A percentile compares a stretch with the other conserved stretches of the same genome.
These are phyloP conservation scores for Phlegmacium glaucopus DNA, from an alignment of 768 basidiomycete genomes.

Conservation along the genomic window DNA sequence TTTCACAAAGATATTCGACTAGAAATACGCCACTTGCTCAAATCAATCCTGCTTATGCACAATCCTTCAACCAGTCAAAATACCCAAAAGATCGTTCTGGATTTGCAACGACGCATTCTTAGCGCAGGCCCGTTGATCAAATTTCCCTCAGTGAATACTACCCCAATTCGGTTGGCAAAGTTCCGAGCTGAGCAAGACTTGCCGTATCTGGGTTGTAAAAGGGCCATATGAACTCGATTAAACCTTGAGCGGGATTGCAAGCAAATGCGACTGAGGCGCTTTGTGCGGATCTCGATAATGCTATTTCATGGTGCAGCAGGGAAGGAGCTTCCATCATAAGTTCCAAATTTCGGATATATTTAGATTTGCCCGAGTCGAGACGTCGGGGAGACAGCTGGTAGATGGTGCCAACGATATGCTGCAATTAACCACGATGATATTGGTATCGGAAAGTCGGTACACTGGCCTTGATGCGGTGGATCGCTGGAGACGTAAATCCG, in stretches of 20 bases:
- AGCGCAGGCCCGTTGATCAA: constrained; percentile 13
- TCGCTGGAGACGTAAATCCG: constrained; percentile 24
- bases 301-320: constrained; percentile 16
- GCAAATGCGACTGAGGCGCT: constrained; percentile 37
- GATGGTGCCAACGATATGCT: background rate
- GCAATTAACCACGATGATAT: constrained; percentile 6
- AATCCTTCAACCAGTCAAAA: background rate
- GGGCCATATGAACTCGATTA: constrained; percentile 19
- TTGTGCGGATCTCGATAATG: constrained; percentile 30
- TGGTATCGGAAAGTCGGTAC: constrained; percentile 21
- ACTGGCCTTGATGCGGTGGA: constrained; percentile 18
- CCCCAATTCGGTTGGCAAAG: constrained; percentile 13
- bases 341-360: constrained; percentile 34
- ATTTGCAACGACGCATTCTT: constrained; percentile 4
- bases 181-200: constrained; percentile 16
- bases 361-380: constrained; percentile 25
- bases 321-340: constrained; percentile 19
- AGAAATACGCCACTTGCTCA: background rate
- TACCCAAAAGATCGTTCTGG: constrained; percentile 3
- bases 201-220: constrained; percentile 13
- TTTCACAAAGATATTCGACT: background rate
- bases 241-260: constrained; percentile 27
- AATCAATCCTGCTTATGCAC: background rate
- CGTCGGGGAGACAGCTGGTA: constrained; percentile 28
- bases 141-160: constrained; percentile 6